Conservation (phyloP, 305 asterid species). For the Rubia peregrina region DNA sequence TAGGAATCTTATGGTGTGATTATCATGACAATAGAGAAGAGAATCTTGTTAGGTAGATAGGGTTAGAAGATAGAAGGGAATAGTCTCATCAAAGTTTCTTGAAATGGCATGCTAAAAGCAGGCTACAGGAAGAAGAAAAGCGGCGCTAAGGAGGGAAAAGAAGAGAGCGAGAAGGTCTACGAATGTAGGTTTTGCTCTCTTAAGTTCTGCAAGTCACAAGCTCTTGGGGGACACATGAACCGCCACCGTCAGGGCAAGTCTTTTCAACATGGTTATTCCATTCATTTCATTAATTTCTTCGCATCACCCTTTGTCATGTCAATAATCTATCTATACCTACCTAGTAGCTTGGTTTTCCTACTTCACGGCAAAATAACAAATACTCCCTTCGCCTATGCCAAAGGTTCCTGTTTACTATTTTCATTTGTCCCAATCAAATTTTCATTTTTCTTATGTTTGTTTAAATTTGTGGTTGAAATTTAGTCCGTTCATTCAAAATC, state of each 20-base stretch:
- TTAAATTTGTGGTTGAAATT: no score
- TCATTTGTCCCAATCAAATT: no score
- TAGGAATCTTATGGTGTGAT: no score
- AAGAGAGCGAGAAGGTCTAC: conserved; percentile 58
- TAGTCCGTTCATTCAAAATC: no score
- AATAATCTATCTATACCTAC: neutral
- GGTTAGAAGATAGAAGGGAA: conserved; percentile 15
- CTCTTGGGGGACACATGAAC: conserved; percentile 99
- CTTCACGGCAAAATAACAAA: conserved; percentile 6
- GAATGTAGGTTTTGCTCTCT: conserved; percentile 99
- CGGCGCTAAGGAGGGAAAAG: conserved; percentile 46
- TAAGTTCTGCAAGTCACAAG: conserved; percentile 98
- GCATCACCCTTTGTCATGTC: conserved; percentile 27
- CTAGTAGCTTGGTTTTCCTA: conserved; percentile 17
- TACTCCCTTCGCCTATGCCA: no score
- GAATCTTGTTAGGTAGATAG: conserved; percentile 6
- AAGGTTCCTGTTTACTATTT: no score
- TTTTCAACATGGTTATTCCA: conserved; percentile 3
- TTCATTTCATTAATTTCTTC: neutral
- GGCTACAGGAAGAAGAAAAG: conserved; percentile 67
- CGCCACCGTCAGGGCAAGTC: conserved; percentile 95
- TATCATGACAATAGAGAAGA: neutral
- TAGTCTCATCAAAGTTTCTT: conserved; percentile 49
- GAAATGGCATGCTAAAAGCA: conserved; percentile 31
- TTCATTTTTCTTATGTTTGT: no score